Conservation (phyloP, 805 yeast species). For the Starmerella apis region DNA sequence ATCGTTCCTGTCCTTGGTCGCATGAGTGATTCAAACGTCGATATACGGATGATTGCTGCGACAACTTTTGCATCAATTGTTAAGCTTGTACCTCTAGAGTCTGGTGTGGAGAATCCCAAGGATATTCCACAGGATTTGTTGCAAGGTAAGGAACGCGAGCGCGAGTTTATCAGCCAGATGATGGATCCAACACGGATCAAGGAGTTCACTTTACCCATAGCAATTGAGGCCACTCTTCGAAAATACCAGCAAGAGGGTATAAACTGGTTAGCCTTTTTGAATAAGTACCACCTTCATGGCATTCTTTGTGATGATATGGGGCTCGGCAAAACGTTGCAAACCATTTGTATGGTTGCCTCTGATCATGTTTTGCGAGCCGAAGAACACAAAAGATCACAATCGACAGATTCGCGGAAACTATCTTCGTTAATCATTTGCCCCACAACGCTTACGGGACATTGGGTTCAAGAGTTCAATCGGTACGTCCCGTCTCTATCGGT, state of each 20-base stretch:
- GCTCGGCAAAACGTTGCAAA: conserved; percentile 90
- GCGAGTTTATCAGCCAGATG: conserved; percentile 93
- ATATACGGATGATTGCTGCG: conserved; percentile 82
- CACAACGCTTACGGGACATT: conserved; percentile 94
- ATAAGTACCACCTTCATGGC: conserved; percentile 92
- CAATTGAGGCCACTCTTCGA: conserved; percentile 84
- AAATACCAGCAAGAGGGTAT: conserved; percentile 98
- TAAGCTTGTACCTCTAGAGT: conserved; percentile 90
- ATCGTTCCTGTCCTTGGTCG: conserved; percentile 95
- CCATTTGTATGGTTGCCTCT: conserved; percentile 92
- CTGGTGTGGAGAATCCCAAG: conserved; percentile 91
- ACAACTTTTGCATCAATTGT: conserved; percentile 94
- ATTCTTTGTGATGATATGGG: conserved; percentile 99
- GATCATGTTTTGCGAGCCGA: conserved; percentile 82
- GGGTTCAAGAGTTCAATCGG: conserved; percentile 90
- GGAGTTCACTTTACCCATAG: conserved; percentile 78
- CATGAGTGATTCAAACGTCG: conserved; percentile 90
- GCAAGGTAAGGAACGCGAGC: conserved; percentile 82
- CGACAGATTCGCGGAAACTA: conserved; percentile 57
- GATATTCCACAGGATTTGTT: conserved; percentile 77
- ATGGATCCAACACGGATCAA: conserved; percentile 90
- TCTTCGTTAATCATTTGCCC: conserved; percentile 91
- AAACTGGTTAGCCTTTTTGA: conserved; percentile 92
- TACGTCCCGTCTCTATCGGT: conserved; percentile 81
- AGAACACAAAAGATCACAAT: conserved; percentile 47